phyloP scores from a whole-genome alignment of 179 eudicot genomes.

The Drosera spatulata region DNA sequence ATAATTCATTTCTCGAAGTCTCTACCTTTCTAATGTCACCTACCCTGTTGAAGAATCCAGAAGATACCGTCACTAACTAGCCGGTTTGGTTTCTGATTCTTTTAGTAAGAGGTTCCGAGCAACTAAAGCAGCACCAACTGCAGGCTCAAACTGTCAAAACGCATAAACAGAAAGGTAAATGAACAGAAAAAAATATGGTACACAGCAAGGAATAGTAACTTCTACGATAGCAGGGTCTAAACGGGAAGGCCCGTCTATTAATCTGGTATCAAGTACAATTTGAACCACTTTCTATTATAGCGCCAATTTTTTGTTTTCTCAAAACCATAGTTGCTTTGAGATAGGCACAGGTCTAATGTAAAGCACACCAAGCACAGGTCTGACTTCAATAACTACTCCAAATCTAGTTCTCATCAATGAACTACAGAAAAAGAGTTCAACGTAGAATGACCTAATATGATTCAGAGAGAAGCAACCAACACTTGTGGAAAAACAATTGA shows the following conservation, averaged over 20 bases:
- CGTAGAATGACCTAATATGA: neutral
- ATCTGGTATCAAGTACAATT: no score
- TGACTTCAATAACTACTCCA: no score
- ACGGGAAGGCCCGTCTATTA: no score
- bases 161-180: neutral
- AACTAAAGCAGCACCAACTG: slow-evolving; percentile 76
- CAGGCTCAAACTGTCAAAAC: slow-evolving; percentile 63
- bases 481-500: slow-evolving; percentile 2
- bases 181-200: neutral
- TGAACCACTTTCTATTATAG: no score
- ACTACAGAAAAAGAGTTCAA: neutral
- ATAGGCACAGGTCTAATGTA: no score
- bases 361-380: no score
- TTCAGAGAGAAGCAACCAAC: neutral
- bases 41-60: neutral
- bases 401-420: no score
- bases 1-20: no score
- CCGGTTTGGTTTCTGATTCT: slow-evolving; percentile 13
- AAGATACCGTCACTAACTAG: slow-evolving; percentile 1
- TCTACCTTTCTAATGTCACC: neutral
- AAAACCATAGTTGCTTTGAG: no score
- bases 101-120: slow-evolving; percentile 48
- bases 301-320: no score
- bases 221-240: neutral
- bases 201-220: neutral